Evolutionary conservation across 768 basidiomycete species (phyloP).

Genomic region (Pisolithus tinctorius): DNA sequence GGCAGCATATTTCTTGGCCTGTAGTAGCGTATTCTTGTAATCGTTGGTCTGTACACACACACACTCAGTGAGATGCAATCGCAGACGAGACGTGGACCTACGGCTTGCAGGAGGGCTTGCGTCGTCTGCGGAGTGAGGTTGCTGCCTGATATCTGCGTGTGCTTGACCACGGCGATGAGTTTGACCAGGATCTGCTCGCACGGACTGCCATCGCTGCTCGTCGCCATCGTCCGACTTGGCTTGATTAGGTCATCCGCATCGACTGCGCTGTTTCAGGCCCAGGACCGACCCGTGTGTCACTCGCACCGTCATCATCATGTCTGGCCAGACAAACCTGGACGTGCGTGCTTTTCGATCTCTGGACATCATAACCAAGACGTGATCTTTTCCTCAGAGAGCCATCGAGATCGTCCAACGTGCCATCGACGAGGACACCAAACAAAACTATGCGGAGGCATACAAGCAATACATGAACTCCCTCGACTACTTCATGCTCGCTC

Average conservation of each 20-base stretch:
- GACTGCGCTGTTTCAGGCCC: not conserved
- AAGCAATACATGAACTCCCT: conserved; percentile 91
- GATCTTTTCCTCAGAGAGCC: conserved; percentile 45
- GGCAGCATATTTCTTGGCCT: conserved; percentile 53
- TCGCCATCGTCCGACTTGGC: no score
- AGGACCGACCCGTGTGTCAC: no score
- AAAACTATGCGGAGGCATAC: conserved; percentile 92
- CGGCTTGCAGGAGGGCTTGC: conserved; percentile 62
- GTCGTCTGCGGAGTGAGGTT: conserved; percentile 50
- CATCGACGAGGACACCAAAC: conserved; percentile 88
- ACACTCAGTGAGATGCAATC: not conserved
- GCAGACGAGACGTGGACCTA: conserved; percentile 24
- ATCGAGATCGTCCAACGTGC: conserved; percentile 90
- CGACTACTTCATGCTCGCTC: conserved; percentile 97
- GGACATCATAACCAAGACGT: conserved; percentile 5
- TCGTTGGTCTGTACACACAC: conserved; percentile 53
- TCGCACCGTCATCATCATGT: conserved; percentile 25
- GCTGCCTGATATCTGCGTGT: conserved; percentile 53
- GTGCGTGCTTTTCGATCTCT: conserved; percentile 24
- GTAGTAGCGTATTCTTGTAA: conserved; percentile 50
- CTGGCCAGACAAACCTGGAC: conserved; percentile 41
- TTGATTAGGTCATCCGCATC: not conserved
- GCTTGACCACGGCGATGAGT: conserved; percentile 52
- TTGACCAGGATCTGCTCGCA: conserved; percentile 56
- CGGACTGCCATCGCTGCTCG: conserved; percentile 11